Base-by-base conservation (phyloP, 2,329 filamentous ascomycete genomes). In the Colletotrichum neosansevieriae region DNA sequence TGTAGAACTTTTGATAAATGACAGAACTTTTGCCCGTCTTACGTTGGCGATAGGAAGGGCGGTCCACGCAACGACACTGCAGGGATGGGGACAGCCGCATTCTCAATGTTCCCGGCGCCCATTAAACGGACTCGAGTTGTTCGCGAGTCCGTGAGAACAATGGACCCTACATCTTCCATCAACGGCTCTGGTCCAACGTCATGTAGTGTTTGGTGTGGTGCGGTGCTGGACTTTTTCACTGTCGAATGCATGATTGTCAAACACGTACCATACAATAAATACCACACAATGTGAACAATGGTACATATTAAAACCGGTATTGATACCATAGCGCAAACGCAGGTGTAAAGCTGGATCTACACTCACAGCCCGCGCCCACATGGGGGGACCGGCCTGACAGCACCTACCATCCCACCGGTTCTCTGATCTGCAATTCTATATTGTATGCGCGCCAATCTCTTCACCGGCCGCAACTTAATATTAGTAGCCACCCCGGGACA, bases 401-500 rank as follows among this genome's bases (percentile, higher is more conserved):
- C 24, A 32, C 49, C 17, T 32, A 50, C 53, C 60, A 44, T 38
- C 34, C 42, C 11, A 29, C 32, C 34, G 42, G 53, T 44, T 24
- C 19, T 36, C 21, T 58, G 49, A 56, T 62, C 38, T 34, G 49
- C 49, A 50, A 51, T 17, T 49, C 19, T 11, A 38, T 38, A 40
- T 10, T 38, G 10, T 32, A 57, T 36, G 50, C 32, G 51, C 19
- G 40, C 50, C 50, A 47, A 57, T 19, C 45, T 29, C 49, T 17
- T 51, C 49, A 57, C 21, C 53, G 53, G 19, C 38, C 53, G 29
- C 51, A 54, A 44, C 38, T 44, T 57, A 44, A 32, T 57, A 57
- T 44, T 34, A 44, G 51, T 13, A 61, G 63, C 63, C 63, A 21
- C 47, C 15, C 49, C 29, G n/a, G 19, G 63, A 29, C 38, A 58